Base-by-base conservation (phyloP, 1,284 basidiomycete genomes). In the Ustilago xerochloae region DNA sequence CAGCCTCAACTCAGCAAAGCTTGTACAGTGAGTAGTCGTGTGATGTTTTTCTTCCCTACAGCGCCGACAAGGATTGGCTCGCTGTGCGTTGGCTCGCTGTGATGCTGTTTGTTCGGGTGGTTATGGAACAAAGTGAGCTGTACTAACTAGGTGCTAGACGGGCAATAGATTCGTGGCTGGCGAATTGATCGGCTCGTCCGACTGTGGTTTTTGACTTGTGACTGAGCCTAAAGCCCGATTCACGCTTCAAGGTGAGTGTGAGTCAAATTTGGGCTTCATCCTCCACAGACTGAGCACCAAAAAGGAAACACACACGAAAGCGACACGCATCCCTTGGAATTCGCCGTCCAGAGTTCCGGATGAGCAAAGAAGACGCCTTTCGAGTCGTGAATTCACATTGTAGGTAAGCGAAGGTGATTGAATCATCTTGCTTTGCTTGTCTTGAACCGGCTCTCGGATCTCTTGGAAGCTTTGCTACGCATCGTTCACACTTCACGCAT, bases 321-420 rank as follows among this genome's bases (percentile, higher is more conserved):
- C 16, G 45, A 47, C 45, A 47, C 45, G 45, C 45, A 47, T 24
- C 41, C 6, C 33, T 43, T 15, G 16, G 32, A 65, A 45, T 65
- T 59, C 50, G 55, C 46, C 47, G 51, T 33, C 36, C 12, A 9
- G n/a, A n/a, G n/a, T n/a, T n/a, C n/a, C 38, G 54, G 61, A 51
- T 65, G 63, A 65, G 56, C 56, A 59, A 60, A 60, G 56, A 58
- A 52, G n/a, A n/a, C n/a, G n/a, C n/a, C n/a, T n/a, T n/a, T n/a
- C n/a, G n/a, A n/a, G n/a, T n/a, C n/a, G n/a, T n/a, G n/a, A n/a
- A n/a, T n/a, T n/a, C n/a, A 18, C 41, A 55, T 16, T 10, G 39
- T 43, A 32, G 22, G 28, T 47, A 50, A 45, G 49, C 48, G 15
- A 43, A 43, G 41, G n/a, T 39, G 28, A n/a, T 47, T 32, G n/a